Percentiles rank a stretch among this genome's conserved stretches.
Evolutionary conservation across 2,329 filamentous ascomycete genomes (phyloP).

Genomic region (Trichoderma cornu-damae): DNA sequence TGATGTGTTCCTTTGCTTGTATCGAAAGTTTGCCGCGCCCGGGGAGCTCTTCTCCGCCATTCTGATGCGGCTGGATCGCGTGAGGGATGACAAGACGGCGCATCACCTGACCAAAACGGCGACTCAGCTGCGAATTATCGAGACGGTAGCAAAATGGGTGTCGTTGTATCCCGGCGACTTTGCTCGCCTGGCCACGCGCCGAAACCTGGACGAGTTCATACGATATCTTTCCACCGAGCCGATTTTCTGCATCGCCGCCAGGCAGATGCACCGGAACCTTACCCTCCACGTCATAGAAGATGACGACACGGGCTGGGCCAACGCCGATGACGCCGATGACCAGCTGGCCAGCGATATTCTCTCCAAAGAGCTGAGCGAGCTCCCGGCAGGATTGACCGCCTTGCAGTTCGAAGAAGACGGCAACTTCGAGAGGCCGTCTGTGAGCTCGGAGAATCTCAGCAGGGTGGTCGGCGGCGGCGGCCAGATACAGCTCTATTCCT

Average conservation of each 20-base stretch:
- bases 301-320: constrained; percentile 91
- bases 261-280: constrained; percentile 76
- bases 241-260: constrained; percentile 77
- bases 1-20: constrained; percentile 84
- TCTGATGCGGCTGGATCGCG: constrained; percentile 66
- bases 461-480: constrained; percentile 37
- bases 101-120: constrained; percentile 72
- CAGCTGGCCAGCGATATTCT: constrained; percentile 33
- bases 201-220: constrained; percentile 70
- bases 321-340: constrained; percentile 56
- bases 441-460: constrained; percentile 42
- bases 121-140: constrained; percentile 76
- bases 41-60: constrained; percentile 72
- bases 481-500: constrained; percentile 56
- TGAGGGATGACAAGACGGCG: constrained; percentile 60
- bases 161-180: constrained; percentile 89
- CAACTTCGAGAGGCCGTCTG: constrained; percentile 40
- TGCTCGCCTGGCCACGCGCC: constrained; percentile 68
- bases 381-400: constrained; percentile 41
- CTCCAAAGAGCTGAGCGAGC: constrained; percentile 38
- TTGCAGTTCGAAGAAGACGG: constrained; percentile 46
- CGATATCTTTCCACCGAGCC: constrained; percentile 66
- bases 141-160: constrained; percentile 84
- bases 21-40: constrained; percentile 87
- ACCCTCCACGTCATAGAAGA: constrained; percentile 71